Evolutionary conservation across 2,329 filamentous ascomycete genomes (phyloP), one percentile per base, ranked within the genome.

Genomic region (Gremmenia infestans): DNA sequence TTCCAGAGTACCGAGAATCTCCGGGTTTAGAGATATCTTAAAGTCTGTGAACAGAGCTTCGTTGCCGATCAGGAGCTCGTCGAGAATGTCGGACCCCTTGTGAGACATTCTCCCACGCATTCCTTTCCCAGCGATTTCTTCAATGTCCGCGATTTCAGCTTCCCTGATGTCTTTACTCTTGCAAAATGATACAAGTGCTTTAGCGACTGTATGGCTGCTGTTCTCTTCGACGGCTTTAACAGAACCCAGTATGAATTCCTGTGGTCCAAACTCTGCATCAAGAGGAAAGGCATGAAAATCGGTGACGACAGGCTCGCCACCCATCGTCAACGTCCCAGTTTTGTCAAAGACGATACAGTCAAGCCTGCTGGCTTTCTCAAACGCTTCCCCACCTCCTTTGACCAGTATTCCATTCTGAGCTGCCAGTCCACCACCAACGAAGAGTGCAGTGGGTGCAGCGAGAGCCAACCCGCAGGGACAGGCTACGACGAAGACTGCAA

Each of bases 171-270:
- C 72, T 59, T 48, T 60, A 1, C 65, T 49, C 5, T 73, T 71
- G 69, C 86, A 90, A 67, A 86, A 88, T 0, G 76, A 73, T 0
- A 85, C 80, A 46, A 91, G 75, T 0, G 89, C 88, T 63, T 82
- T 86, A 25, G 87, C 89, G 22, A 93, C 79, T 0, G 88, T 88
- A 65, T 93, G 89, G 47, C 80, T 86, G 70, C 87, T 91, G 68
- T 82, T 85, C 58, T 85, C 81, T 67, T 93, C 89, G 2, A 89
- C 71, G 0, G 76, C 74, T 53, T 80, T 81, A 5, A 88, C 73
- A 2, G 82, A 77, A 0, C 79, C 78, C 3, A 88, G 62, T 3
- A 85, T 62, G 7, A 52, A 60, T 39, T 58, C 61, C 28, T 65
- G 63, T 4, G 45, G 35, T 40, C 60, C 55, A 19, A 36, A 12